These are phyloP conservation scores for Starmerella gropengiesseri DNA, from an alignment of 805 yeast genomes.

Conservation along the genomic window DNA sequence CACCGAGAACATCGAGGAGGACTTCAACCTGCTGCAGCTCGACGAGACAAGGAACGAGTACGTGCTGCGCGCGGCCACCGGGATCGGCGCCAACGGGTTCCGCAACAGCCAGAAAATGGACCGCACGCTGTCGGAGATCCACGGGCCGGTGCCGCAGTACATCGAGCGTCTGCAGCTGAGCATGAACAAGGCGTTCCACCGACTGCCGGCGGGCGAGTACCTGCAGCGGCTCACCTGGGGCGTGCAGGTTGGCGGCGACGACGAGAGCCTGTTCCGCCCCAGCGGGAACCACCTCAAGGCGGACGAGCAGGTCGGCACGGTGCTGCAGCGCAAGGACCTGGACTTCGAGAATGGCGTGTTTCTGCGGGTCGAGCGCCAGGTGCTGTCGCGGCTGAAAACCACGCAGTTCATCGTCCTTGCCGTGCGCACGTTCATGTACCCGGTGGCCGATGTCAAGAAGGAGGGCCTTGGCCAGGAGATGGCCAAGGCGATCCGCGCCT, in stretches of 20 bases:
- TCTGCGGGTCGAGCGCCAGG: constrained; percentile 51
- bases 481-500: constrained; percentile 49
- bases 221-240: constrained; percentile 64
- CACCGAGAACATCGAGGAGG: constrained; percentile 46
- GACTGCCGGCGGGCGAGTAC: constrained; percentile 32
- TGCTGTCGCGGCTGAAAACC: constrained; percentile 41
- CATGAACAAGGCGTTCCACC: constrained; percentile 56
- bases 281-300: constrained; percentile 11
- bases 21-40: constrained; percentile 37
- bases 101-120: constrained; percentile 47
- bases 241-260: constrained; percentile 36
- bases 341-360: constrained; percentile 35
- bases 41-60: constrained; percentile 29
- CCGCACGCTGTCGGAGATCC: constrained; percentile 48
- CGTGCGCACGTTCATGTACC: constrained; percentile 46
- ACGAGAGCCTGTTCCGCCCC: constrained; percentile 14
- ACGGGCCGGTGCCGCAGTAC: constrained; percentile 65
- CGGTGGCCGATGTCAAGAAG: constrained; percentile 37
- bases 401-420: constrained; percentile 39
- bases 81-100: constrained; percentile 66
- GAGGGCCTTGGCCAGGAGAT: constrained; percentile 42
- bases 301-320: constrained; percentile 22
- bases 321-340: constrained; percentile 29
- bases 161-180: constrained; percentile 42
- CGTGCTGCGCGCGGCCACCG: constrained; percentile 43